Percentiles rank a stretch among this genome's conserved stretches.
phyloP scores from a whole-genome alignment of 179 eudicot species.

The Nepenthes alata region DNA sequence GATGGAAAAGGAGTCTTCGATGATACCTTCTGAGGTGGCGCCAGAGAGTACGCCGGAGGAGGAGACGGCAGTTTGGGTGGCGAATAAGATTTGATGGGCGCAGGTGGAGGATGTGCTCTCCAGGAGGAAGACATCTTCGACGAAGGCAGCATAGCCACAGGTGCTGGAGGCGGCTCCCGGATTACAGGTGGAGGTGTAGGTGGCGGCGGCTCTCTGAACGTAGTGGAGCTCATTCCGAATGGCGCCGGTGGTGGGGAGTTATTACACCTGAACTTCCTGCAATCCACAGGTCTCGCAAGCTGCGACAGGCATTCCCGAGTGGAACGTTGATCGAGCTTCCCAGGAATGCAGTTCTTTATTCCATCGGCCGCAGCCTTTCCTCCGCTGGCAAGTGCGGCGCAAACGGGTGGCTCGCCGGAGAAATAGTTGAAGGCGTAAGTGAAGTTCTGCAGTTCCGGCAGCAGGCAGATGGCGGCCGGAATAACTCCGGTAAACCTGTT shows the following conservation, averaged over 20 bases:
- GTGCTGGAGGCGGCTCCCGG: slow-evolving; percentile 3
- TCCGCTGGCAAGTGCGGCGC: slow-evolving; percentile 8
- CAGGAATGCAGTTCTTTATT: slow-evolving; percentile 16
- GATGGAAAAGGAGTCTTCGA: not conserved
- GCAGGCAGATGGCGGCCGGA: slow-evolving; percentile 17
- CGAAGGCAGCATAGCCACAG: not conserved
- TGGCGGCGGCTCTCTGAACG: not conserved
- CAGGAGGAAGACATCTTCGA: slow-evolving; percentile 5
- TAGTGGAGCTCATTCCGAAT: not conserved
- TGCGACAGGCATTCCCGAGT: slow-evolving; percentile 14
- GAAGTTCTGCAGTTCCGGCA: slow-evolving; percentile 19
- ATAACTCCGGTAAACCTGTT: slow-evolving; percentile 22
- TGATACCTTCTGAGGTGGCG: slow-evolving; percentile 1
- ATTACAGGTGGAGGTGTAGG: slow-evolving; percentile 3
- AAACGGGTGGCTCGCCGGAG: slow-evolving; percentile 18
- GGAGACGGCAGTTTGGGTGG: slow-evolving; percentile 2
- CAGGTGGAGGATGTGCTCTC: not conserved
- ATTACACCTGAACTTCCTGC: slow-evolving; percentile 16
- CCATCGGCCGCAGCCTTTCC: slow-evolving; percentile 6
- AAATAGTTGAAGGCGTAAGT: slow-evolving; percentile 30
- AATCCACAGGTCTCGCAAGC: slow-evolving; percentile 22
- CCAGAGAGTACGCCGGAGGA: not conserved
- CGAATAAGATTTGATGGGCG: not conserved
- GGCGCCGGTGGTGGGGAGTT: slow-evolving; percentile 7
- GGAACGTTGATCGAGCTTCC: slow-evolving; percentile 11